Conservation (phyloP, 2,329 filamentous ascomycete genomes). For the Exutisphaerella laricina region DNA sequence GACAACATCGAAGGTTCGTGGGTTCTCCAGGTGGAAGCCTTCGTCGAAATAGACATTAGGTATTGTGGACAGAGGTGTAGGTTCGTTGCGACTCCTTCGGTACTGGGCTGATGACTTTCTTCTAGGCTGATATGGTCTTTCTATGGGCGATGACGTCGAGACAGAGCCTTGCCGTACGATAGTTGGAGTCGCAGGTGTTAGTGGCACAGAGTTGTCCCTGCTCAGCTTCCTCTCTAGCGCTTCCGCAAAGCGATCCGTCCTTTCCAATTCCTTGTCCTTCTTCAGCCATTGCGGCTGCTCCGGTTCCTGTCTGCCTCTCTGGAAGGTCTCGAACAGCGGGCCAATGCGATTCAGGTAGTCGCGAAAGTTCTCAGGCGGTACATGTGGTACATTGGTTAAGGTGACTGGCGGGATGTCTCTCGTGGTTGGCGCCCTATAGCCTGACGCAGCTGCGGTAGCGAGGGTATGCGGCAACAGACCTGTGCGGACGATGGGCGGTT, state of each 20-base stretch:
- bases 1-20: conserved; percentile 90
- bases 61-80: conserved; percentile 85
- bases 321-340: conserved; percentile 80
- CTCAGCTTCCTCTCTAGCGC: conserved; percentile 41
- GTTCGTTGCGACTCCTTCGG: conserved; percentile 61
- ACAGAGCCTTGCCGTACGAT: conserved; percentile 38
- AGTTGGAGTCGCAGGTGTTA: conserved; percentile 33
- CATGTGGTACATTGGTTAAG: conserved; percentile 76
- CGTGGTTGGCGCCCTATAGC: conserved; percentile 67
- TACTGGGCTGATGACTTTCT: conserved; percentile 47
- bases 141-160: conserved; percentile 41
- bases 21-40: conserved; percentile 91
- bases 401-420: conserved; percentile 91
- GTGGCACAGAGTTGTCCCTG: conserved; percentile 31
- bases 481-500: conserved; percentile 82
- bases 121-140: conserved; percentile 41
- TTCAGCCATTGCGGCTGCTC: conserved; percentile 51
- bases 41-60: conserved; percentile 92
- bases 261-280: conserved; percentile 40
- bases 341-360: conserved; percentile 82
- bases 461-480: conserved; percentile 75
- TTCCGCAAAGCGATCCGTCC: conserved; percentile 47
- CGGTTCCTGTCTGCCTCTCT: conserved; percentile 71
- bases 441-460: conserved; percentile 59
- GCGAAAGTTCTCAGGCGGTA: conserved; percentile 74